Conservation (phyloP, 225 moss, liverwort and hornwort genomes). For the Marchantia paleacea region DNA sequence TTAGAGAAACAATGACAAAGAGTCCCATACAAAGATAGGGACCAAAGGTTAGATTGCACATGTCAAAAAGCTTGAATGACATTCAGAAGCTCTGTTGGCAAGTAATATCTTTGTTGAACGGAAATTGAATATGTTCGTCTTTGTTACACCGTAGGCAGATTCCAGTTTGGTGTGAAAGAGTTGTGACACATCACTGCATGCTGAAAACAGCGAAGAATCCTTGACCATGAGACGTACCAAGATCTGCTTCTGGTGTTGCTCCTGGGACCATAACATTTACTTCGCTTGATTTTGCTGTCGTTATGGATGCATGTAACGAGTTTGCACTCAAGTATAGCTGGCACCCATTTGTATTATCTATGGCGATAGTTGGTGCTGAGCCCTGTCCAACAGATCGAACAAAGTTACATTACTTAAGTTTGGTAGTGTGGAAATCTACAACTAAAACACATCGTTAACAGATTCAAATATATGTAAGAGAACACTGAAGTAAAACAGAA, state of each 20-base stretch:
- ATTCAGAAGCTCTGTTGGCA: too few species aligned
- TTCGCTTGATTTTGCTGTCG: constrained; percentile 98
- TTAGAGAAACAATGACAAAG: background rate
- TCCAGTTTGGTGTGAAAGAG: background rate
- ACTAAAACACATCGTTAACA: too few species aligned
- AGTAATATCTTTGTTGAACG: too few species aligned
- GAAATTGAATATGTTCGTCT: too few species aligned
- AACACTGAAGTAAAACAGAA: too few species aligned
- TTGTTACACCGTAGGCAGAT: background rate
- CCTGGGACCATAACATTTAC: constrained; percentile 90
- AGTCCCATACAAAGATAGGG: background rate
- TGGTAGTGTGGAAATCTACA: too few species aligned
- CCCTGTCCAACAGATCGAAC: constrained; percentile 49
- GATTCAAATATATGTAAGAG: too few species aligned
- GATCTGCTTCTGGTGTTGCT: constrained; percentile 61
- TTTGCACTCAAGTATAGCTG: constrained; percentile 72
- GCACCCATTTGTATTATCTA: constrained; percentile 94
- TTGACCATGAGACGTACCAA: constrained; percentile 46
- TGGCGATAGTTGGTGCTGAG: constrained; percentile 77
- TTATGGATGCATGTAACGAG: constrained; percentile 68
- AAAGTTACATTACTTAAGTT: background rate
- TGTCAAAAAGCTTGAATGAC: too few species aligned
- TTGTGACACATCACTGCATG: too few species aligned
- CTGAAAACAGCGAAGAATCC: background rate
- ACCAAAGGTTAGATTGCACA: too few species aligned